Evolutionary conservation across 2,329 filamentous ascomycete species (phyloP).

Genomic region (Scytalidium sp.): DNA sequence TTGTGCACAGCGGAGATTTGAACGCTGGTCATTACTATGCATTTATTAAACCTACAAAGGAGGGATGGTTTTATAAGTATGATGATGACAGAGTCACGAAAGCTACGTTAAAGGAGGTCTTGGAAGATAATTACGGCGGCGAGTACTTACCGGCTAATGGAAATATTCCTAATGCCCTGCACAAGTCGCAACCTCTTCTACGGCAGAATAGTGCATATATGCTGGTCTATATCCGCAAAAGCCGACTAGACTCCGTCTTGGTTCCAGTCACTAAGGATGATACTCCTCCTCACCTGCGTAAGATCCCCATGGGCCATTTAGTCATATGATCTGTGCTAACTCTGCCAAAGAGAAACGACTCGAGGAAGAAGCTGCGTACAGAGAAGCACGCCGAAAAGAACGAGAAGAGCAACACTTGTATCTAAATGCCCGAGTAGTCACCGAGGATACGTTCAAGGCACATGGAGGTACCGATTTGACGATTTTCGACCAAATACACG

Average conservation of each 20-base stretch:
- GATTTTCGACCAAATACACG: slow-evolving; percentile 57
- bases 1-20: slow-evolving; percentile 94
- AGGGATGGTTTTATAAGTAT: slow-evolving; percentile 94
- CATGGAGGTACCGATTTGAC: slow-evolving; percentile 85
- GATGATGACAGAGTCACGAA: slow-evolving; percentile 98
- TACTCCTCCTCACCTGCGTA: slow-evolving; percentile 78
- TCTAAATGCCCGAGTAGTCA: slow-evolving; percentile 78
- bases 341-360: slow-evolving; percentile 60
- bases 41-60: slow-evolving; percentile 89
- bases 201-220: slow-evolving; percentile 90
- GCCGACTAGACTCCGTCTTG: slow-evolving; percentile 78
- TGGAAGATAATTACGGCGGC: slow-evolving; percentile 96
- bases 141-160: slow-evolving; percentile 61
- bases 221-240: slow-evolving; percentile 94
- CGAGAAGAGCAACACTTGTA: slow-evolving; percentile 93
- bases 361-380: slow-evolving; percentile 74
- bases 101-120: slow-evolving; percentile 83
- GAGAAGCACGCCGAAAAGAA: slow-evolving; percentile 79
- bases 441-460: slow-evolving; percentile 73
- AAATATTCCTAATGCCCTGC: slow-evolving; percentile 36
- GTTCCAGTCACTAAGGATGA: slow-evolving; percentile 72
- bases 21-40: slow-evolving; percentile 99
- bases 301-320: slow-evolving; percentile 26
- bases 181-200: slow-evolving; percentile 57
- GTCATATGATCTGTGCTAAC: slow-evolving; percentile 20